Percentiles rank a stretch among this genome's conserved stretches.
These are phyloP conservation scores for Ceratopteris richardii DNA, from an alignment of 75 land plant species.

Conservation along the genomic window DNA sequence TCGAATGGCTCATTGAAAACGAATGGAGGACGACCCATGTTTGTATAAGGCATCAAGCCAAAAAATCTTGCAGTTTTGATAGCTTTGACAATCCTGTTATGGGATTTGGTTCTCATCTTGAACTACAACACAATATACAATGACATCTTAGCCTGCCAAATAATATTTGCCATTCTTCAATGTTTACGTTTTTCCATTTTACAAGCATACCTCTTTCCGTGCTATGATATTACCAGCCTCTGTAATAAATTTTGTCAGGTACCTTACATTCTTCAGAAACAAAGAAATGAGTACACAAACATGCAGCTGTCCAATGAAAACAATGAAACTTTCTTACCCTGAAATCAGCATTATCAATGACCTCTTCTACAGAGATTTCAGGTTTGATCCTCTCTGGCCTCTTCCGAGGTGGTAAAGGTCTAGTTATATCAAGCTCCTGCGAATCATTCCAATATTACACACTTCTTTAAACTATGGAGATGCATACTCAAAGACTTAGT, in stretches of 20 bases:
- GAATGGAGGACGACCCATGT: conserved; percentile 59
- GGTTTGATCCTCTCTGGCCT: background rate
- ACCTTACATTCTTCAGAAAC: conserved; percentile 64
- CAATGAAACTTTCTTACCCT: conserved; percentile 3
- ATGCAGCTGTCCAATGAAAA: too few relatives aligned
- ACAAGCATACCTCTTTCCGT: conserved; percentile 47
- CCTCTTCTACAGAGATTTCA: conserved; percentile 1
- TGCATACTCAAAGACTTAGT: too few relatives aligned
- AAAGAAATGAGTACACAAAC: background rate
- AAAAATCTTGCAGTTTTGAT: conserved; percentile 81
- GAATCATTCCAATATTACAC: too few relatives aligned
- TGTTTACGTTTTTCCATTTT: too few relatives aligned
- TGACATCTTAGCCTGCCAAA: too few relatives aligned
- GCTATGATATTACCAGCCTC: conserved; percentile 59
- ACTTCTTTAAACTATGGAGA: too few relatives aligned
- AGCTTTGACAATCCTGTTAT: conserved; percentile 57
- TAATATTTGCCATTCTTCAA: too few relatives aligned
- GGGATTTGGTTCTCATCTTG: conserved; percentile 59
- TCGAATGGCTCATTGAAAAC: conserved; percentile 43
- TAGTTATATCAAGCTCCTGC: conserved; percentile 5
- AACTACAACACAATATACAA: conserved; percentile 28
- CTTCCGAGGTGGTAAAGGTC: conserved; percentile 1
- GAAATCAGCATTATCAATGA: conserved; percentile 5
- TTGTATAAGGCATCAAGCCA: conserved; percentile 68
- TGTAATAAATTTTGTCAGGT: conserved; percentile 57